Base-by-base conservation (phyloP, 306 rosid genomes). In the Dryas alaskensis region DNA sequence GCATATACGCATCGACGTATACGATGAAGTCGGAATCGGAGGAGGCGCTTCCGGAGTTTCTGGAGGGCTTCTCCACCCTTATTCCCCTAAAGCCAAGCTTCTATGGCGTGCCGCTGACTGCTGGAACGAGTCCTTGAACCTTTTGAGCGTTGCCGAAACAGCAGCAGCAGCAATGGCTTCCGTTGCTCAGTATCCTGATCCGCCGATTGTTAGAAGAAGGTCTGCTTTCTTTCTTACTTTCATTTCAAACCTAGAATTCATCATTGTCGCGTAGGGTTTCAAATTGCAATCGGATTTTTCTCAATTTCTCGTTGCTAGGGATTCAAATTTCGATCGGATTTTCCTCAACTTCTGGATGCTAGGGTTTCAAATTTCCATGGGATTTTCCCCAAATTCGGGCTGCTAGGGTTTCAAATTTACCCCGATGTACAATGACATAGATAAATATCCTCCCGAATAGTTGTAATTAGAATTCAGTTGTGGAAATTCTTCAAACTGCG, bases 21-120 rank as follows among this genome's bases (percentile, higher is more conserved):
- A 80, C 52, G 97, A 91, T 81, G 96, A 89, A 84, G 83, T 83
- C 75, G 98, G 98, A 57, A 76, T 91, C 43, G 96, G 97, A 4
- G 98, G 98, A 5, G 98, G 96, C 60, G 98, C 96, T 67, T 93
- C 94, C 65, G 98, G 97, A 55, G 76, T 93, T 52, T 83, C 98
- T 65, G 94, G 97, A 43, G 98, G 98, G 49, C 93, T 93, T 45
- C 88, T 93, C 69, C 98, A 93, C 65, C 98, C 98, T 77, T 93
- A 93, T 82, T 91, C 97, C 54, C 97, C 98, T 6, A 91, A 93
- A 89, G 96, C 80, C 47, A 93, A 87, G 84, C 89, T 81, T 72
- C 89, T 93, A 19, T 89, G 93, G 92, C 83, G 84, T 78, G 97
- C 91, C 66, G 94, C 88, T 19, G 94, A 84, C 77, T 93, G 94